These are phyloP conservation scores for Gloeopeniophorella convolvens DNA, from an alignment of 768 basidiomycete species.

Conservation along the genomic window DNA sequence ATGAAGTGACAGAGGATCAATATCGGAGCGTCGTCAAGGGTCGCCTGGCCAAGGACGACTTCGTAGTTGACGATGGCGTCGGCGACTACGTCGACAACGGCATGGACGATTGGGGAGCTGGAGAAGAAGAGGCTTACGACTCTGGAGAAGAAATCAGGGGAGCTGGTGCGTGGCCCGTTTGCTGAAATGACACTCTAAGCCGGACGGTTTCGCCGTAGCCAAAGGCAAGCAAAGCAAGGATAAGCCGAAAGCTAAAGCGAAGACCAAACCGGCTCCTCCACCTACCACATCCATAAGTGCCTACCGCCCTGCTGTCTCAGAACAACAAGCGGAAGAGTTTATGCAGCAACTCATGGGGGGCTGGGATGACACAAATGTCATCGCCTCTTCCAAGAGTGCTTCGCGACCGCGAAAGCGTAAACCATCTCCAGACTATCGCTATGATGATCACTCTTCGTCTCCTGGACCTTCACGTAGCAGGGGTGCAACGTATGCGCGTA, in stretches of 20 bases:
- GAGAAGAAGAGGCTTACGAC: conserved; percentile 41
- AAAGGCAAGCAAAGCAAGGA: conserved; percentile 39
- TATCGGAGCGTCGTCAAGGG: conserved; percentile 81
- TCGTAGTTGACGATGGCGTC: conserved; percentile 91
- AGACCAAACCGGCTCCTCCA: conserved; percentile 38
- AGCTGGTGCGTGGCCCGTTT: background rate
- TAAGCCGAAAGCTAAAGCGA: conserved; percentile 38
- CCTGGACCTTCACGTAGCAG: conserved; percentile 20
- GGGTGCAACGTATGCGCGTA: background rate
- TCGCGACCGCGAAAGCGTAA: conserved; percentile 58
- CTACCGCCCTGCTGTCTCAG: conserved; percentile 72
- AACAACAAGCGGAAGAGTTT: conserved; percentile 81
- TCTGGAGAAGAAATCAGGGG: conserved; percentile 34
- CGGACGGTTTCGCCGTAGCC: conserved; percentile 12
- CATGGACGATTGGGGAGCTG: conserved; percentile 85
- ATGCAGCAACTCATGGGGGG: conserved; percentile 75
- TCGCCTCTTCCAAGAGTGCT: conserved; percentile 31
- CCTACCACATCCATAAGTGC: conserved; percentile 62
- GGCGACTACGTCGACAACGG: conserved; percentile 94
- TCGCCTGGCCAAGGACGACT: conserved; percentile 82
- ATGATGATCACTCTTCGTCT: conserved; percentile 23
- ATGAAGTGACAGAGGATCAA: conserved; percentile 85
- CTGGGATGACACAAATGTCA: conserved; percentile 49
- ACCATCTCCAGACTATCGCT: conserved; percentile 37
- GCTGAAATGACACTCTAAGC: conserved; percentile 18